Conservation (phyloP, 2,329 filamentous ascomycete species). For the Botrytis tulipae region DNA sequence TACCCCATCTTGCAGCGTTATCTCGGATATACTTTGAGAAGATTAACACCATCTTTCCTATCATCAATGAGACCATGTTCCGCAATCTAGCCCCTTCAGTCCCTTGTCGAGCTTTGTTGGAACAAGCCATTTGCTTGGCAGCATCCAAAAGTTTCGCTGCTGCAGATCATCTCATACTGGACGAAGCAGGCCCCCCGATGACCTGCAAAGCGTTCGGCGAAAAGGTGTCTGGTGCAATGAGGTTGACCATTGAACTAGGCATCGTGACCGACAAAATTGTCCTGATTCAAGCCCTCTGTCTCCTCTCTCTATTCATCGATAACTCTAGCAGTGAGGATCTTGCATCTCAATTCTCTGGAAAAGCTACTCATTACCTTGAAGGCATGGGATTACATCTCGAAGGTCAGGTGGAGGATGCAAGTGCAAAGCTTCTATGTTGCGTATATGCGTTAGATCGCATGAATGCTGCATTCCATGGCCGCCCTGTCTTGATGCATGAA, state of each 20-base stretch:
- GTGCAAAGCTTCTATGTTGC: constrained; percentile 51
- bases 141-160: constrained; percentile 51
- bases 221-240: constrained; percentile 30
- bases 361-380: constrained; percentile 57
- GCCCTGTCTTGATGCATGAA: constrained; percentile 59
- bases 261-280: constrained; percentile 54
- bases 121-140: constrained; percentile 55
- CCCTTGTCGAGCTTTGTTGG: constrained; percentile 44
- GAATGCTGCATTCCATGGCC: constrained; percentile 58
- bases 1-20: constrained; percentile 47
- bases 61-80: constrained; percentile 32
- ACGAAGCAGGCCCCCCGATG: constrained; percentile 20
- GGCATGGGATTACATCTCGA: constrained; percentile 56
- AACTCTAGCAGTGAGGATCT: constrained; percentile 53
- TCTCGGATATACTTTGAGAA: constrained; percentile 42
- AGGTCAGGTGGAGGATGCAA: constrained; percentile 38
- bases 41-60: constrained; percentile 36
- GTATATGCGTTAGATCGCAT: constrained; percentile 61
- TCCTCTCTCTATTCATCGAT: constrained; percentile 60
- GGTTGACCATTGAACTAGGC: constrained; percentile 48
- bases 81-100: constrained; percentile 39
- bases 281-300: constrained; percentile 52
- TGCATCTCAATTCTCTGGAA: constrained; percentile 52
- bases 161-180: constrained; percentile 42
- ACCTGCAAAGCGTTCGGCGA: constrained; percentile 31